Percentiles rank a stretch among this genome's conserved stretches.
These are phyloP conservation scores for Cenchrus americanus DNA, from an alignment of 176 grass and related monocot species.

Conservation along the genomic window DNA sequence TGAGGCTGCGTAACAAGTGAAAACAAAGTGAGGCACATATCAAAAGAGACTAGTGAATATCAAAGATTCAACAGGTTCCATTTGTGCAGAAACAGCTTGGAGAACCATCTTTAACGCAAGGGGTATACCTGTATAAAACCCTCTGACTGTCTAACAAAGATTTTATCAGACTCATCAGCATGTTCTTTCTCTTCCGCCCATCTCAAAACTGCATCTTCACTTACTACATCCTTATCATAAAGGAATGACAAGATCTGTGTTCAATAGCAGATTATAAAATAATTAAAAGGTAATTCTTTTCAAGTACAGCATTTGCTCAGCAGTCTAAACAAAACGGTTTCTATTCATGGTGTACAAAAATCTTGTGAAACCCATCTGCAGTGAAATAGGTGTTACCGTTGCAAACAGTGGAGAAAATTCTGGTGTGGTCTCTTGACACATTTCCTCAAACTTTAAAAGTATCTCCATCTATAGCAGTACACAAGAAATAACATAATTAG, in stretches of 20 bases:
- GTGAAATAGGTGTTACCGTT: conserved; percentile 44
- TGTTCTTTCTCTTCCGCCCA: conserved; percentile 80
- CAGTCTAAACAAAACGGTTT: background rate
- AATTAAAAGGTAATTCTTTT: background rate
- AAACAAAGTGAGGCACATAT: conserved; percentile 4
- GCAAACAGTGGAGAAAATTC: conserved; percentile 76
- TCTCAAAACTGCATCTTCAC: conserved; percentile 85
- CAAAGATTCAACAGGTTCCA: background rate
- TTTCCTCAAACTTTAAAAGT: conserved; percentile 96
- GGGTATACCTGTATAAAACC: conserved; percentile 73
- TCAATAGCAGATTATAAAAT: conserved; percentile 35
- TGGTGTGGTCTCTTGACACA: conserved; percentile 79
- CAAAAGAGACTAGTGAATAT: background rate
- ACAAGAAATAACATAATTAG: conserved; percentile 28
- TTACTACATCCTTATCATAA: conserved; percentile 73
- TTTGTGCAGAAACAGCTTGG: background rate
- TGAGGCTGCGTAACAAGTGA: background rate
- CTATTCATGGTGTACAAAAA: background rate
- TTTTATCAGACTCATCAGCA: conserved; percentile 85
- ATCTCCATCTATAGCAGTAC: conserved; percentile 80
- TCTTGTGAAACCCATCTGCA: background rate
- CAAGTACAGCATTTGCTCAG: background rate
- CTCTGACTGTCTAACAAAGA: conserved; percentile 78
- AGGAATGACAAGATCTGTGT: conserved; percentile 65
- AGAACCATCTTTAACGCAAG: background rate